Evolutionary conservation across 352 stramenopile genomes (phyloP).

Genomic region (Phytophthora tentaculata): DNA sequence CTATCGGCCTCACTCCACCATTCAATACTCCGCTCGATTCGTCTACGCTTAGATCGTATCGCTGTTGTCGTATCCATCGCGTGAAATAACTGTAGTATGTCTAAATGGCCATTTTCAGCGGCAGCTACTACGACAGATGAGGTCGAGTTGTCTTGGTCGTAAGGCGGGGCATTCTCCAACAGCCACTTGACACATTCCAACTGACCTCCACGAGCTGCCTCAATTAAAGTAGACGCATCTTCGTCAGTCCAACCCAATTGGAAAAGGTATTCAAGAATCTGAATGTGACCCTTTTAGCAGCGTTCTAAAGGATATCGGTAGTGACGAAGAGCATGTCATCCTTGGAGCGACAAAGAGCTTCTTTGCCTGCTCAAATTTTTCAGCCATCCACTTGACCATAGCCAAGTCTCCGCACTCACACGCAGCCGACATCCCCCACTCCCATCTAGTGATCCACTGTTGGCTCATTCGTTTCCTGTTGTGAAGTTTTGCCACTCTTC

Average conservation of each 20-base stretch:
- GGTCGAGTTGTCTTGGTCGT: background rate
- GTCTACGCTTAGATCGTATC: constrained; percentile 5
- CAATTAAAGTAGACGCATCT: background rate
- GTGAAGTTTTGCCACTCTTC: constrained; percentile 4
- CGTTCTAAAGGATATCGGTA: background rate
- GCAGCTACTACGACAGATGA: constrained; percentile 14
- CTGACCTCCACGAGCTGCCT: constrained; percentile 2
- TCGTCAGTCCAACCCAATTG: constrained; percentile 1
- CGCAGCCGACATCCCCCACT: constrained; percentile 4
- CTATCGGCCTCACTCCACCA: background rate
- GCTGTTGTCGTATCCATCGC: background rate
- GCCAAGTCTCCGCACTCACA: constrained; percentile 5
- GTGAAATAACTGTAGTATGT: constrained; percentile 12
- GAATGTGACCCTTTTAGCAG: constrained; percentile 8
- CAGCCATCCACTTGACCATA: constrained; percentile 10
- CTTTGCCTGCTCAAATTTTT: background rate
- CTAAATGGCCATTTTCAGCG: constrained; percentile 2
- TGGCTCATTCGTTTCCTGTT: constrained; percentile 7
- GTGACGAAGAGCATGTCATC: background rate
- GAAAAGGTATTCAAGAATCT: constrained; percentile 8
- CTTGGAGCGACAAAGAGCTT: background rate
- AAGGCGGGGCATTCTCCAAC: constrained; percentile 2
- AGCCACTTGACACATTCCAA: constrained; percentile 11
- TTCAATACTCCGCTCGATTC: background rate
- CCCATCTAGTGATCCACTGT: constrained; percentile 8